A percentile compares a stretch with the other conserved stretches of the same genome.
phyloP scores from a whole-genome alignment of 768 basidiomycete species.

The Holtermannia corniformis region DNA sequence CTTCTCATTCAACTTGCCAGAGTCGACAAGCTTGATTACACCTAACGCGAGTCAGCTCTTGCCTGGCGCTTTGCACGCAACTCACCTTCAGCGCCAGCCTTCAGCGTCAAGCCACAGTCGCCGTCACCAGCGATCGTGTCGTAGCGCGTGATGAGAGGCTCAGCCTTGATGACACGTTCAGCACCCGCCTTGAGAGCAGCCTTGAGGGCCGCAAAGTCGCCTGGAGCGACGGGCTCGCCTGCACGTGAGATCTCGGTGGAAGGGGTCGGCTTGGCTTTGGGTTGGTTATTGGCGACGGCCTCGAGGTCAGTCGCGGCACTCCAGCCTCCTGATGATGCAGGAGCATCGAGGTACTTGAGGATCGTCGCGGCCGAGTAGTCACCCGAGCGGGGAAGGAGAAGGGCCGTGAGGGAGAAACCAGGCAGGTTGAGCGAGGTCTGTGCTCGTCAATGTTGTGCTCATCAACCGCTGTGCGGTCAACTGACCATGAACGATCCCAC shows the following conservation, averaged over 20 bases:
- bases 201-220: slow-evolving; percentile 41
- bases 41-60: slow-evolving; percentile 45
- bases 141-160: slow-evolving; percentile 82
- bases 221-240: background rate
- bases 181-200: slow-evolving; percentile 56
- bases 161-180: slow-evolving; percentile 59
- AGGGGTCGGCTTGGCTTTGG: background rate
- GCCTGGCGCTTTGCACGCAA: slow-evolving; percentile 7
- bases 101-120: slow-evolving; percentile 55
- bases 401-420: slow-evolving; percentile 47
- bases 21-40: slow-evolving; percentile 52
- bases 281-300: background rate
- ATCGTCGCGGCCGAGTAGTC: slow-evolving; percentile 36
- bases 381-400: slow-evolving; percentile 48
- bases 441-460: too few relatives aligned
- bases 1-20: slow-evolving; percentile 54
- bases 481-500: slow-evolving; percentile 85
- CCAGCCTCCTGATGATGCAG: slow-evolving; percentile 66
- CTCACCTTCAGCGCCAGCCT: slow-evolving; percentile 50
- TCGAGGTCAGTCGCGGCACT: background rate
- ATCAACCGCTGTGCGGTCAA: too few relatives aligned
- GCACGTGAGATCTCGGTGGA: background rate
- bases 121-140: slow-evolving; percentile 91
- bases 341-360: slow-evolving; percentile 41
- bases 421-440: slow-evolving; percentile 45